A percentile compares a stretch with the other conserved stretches of the same genome.
These are phyloP conservation scores for Syzygium grande DNA, from an alignment of 345 rosid genomes.

Conservation along the genomic window DNA sequence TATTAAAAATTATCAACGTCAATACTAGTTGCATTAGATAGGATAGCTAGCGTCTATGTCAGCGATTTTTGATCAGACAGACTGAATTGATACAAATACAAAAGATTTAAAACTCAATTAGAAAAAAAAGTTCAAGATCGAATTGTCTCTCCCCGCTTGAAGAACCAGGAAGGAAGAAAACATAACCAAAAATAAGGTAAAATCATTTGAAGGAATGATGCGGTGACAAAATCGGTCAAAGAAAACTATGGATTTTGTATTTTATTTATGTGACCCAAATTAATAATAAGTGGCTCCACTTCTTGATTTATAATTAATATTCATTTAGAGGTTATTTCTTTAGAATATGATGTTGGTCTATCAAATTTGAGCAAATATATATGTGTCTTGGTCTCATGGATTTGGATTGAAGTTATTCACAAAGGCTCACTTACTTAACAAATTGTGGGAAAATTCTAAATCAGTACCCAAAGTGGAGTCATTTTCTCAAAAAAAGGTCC, in stretches of 20 bases:
- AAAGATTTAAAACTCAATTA: too few relatives aligned
- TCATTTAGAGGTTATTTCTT: not conserved
- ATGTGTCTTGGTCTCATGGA: not conserved
- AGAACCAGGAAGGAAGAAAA: not conserved
- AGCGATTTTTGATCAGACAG: accelerated
- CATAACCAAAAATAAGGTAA: not conserved
- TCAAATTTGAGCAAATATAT: not conserved
- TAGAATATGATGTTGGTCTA: not conserved
- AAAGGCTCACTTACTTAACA: not conserved
- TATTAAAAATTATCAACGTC: too few relatives aligned
- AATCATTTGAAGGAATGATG: not conserved
- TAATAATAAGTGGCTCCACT: not conserved
- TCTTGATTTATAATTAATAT: not conserved
- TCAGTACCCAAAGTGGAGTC: too few relatives aligned
- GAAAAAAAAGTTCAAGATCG: too few relatives aligned
- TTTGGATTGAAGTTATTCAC: not conserved
- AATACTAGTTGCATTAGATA: too few relatives aligned
- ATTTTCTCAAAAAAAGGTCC: too few relatives aligned
- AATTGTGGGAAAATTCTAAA: too few relatives aligned
- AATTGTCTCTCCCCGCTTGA: not conserved
- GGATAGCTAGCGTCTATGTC: too few relatives aligned
- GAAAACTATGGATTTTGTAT: not conserved
- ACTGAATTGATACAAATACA: too few relatives aligned
- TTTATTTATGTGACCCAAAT: not conserved
- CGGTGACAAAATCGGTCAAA: too few relatives aligned